Base-by-base conservation (phyloP, 129 eudicot species). In the Tagetes patula region DNA sequence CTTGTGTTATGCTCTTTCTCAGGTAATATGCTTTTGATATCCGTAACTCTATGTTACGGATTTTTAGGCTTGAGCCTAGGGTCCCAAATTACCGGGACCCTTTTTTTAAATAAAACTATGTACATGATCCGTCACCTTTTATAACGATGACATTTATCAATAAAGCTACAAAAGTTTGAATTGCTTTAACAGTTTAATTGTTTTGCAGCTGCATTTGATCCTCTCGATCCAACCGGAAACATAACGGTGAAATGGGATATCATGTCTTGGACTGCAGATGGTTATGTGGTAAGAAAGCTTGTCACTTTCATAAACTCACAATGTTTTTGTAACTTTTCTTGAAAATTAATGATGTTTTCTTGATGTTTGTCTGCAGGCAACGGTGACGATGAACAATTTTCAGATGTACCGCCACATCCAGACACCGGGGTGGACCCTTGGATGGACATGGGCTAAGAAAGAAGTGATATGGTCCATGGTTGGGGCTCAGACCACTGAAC, bases 381-480 rank as follows among this genome's bases (percentile, higher is more conserved):
- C 56, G 0, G 96, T 93, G 30, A 84, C 96, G 32, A 68, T 93
- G 86, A 85, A 90, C 92, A 93, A 93, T 68, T 90, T 93, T 82
- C 98, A 93, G 63, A 81, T 85, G 87, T 87, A 85, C 82, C 86
- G 98, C 37, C 96, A 90, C 80, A 83, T 93, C 33, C 82, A 80
- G 85, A 76, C 55, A 82, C 98, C 98, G 0, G 98, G 98, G 3
- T 93, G 98, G 98, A 86, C 96, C 65, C 38, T 94, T n/a, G 98
- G 96, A 54, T 94, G 98, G 96, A 82, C 96, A 32, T 93, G 98
- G 98, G 98, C 96, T 60, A 90, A 89, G 80, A 90, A 90, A 49
- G 98, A 92, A 68, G 95, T 92, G 49, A 87, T 92, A 63, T 89
- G 98, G 98, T 65, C 91, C 56, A 90, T 90, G 92, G 85, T 85